A percentile compares a stretch with the other conserved stretches of the same genome.
These are phyloP conservation scores for Xylaria sp. DNA, from an alignment of 2,329 filamentous ascomycete genomes.

Conservation along the genomic window DNA sequence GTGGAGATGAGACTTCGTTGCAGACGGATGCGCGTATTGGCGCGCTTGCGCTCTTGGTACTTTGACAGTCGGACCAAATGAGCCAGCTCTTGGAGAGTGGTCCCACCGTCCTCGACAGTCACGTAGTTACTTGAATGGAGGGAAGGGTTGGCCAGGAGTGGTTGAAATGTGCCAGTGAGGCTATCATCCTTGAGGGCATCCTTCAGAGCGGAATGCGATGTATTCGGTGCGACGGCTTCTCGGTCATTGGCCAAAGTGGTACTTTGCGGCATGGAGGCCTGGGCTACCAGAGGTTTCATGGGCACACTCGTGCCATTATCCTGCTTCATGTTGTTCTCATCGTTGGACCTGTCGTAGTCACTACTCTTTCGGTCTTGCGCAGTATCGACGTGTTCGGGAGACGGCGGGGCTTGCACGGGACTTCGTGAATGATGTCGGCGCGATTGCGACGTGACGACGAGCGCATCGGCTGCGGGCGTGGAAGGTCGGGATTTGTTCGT, in stretches of 20 bases:
- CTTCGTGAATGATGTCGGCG: slow-evolving; percentile 51
- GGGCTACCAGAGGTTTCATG: slow-evolving; percentile 43
- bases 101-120: slow-evolving; percentile 57
- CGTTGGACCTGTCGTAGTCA: slow-evolving; percentile 37
- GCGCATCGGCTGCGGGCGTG: slow-evolving; percentile 49
- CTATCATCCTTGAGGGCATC: slow-evolving; percentile 37
- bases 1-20: slow-evolving; percentile 71
- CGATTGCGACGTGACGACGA: slow-evolving; percentile 45
- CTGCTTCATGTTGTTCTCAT: slow-evolving; percentile 25
- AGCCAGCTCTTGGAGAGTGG: slow-evolving; percentile 70
- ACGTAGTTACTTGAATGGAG: slow-evolving; percentile 59
- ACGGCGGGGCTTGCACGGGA: slow-evolving; percentile 40
- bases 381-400: slow-evolving; percentile 40
- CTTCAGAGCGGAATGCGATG: slow-evolving; percentile 30
- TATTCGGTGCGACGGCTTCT: slow-evolving; percentile 29
- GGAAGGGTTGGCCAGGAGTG: slow-evolving; percentile 61
- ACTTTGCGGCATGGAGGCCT: slow-evolving; percentile 19
- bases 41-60: slow-evolving; percentile 76
- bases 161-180: slow-evolving; percentile 40
- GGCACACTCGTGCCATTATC: slow-evolving; percentile 37
- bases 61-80: slow-evolving; percentile 72
- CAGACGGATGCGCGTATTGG: slow-evolving; percentile 65
- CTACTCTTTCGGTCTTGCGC: slow-evolving; percentile 41
- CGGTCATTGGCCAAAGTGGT: slow-evolving; percentile 12
- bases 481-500: slow-evolving; percentile 48